phyloP scores from a whole-genome alignment of 2,329 filamentous ascomycete genomes.

The Cephalotrichum gorgonifer region DNA sequence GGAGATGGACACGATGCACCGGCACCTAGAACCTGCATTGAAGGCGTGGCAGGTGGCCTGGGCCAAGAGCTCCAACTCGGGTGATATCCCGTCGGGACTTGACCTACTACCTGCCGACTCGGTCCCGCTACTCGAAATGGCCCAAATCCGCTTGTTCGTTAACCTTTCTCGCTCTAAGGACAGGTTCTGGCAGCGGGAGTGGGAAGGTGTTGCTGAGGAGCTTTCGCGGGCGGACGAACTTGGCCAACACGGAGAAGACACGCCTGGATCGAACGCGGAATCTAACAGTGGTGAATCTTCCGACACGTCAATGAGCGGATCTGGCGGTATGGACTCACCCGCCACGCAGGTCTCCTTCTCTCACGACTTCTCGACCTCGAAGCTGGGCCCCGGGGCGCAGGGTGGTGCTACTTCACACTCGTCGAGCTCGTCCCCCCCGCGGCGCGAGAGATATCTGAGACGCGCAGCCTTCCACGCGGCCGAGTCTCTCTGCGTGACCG shows the following conservation, averaged over 20 bases:
- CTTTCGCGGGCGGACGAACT: constrained; percentile 69
- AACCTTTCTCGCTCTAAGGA: constrained; percentile 89
- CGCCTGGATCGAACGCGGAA: constrained; percentile 39
- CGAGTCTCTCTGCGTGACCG: constrained; percentile 80
- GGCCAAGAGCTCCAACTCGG: constrained; percentile 59
- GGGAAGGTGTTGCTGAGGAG: constrained; percentile 83
- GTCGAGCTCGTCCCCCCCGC: constrained; percentile 42
- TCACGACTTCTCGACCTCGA: constrained; percentile 30
- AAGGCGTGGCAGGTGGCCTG: constrained; percentile 92
- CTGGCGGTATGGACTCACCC: constrained; percentile 40
- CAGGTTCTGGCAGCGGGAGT: constrained; percentile 88
- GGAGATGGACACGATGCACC: constrained; percentile 92
- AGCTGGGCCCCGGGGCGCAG: constrained; percentile 14
- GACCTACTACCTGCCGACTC: constrained; percentile 71
- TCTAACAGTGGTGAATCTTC: constrained; percentile 31
- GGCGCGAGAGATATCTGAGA: constrained; percentile 76
- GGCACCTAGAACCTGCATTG: constrained; percentile 85
- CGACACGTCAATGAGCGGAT: constrained; percentile 34
- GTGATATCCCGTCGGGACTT: neutral
- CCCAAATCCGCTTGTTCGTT: constrained; percentile 86
- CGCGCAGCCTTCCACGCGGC: constrained; percentile 95
- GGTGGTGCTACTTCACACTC: constrained; percentile 9
- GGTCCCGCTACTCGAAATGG: constrained; percentile 81
- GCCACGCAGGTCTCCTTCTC: constrained; percentile 38
- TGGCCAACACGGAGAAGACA: constrained; percentile 59